Percentiles rank a stretch among this genome's conserved stretches.
Conservation (phyloP, 164 flowering plant species). For the Tinospora cordifolia region DNA sequence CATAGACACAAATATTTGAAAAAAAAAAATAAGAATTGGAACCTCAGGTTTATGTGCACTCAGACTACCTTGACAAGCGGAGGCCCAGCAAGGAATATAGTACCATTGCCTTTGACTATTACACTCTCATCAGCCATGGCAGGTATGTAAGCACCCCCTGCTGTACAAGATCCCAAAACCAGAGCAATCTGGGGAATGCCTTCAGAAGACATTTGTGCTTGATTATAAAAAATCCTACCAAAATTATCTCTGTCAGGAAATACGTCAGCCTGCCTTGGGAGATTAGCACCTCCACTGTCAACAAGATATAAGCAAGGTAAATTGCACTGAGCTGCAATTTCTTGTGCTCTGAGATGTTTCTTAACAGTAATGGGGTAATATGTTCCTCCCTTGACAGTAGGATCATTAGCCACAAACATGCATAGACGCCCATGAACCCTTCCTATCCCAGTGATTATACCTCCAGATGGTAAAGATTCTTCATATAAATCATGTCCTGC, state of each 20-base stretch:
- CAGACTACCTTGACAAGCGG: constrained; percentile 93
- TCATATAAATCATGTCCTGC: constrained; percentile 90
- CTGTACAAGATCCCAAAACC: constrained; percentile 94
- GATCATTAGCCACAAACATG: constrained; percentile 95
- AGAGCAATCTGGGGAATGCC: constrained; percentile 94
- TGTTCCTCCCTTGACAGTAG: constrained; percentile 96
- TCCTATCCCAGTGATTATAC: constrained; percentile 90
- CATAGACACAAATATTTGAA: not conserved
- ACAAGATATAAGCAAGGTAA: constrained; percentile 93
- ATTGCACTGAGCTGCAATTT: constrained; percentile 81
- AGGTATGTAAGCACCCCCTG: constrained; percentile 99
- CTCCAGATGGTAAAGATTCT: constrained; percentile 84
- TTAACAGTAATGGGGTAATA: constrained; percentile 93
- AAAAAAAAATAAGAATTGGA: not conserved
- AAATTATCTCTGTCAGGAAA: constrained; percentile 94
- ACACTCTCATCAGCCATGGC: constrained; percentile 99
- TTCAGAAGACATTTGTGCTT: constrained; percentile 80
- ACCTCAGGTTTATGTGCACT: not conserved
- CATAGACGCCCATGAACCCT: constrained; percentile 84
- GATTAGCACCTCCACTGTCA: constrained; percentile 98
- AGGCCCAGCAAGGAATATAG: constrained; percentile 96
- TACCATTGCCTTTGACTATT: constrained; percentile 97
- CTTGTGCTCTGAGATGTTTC: constrained; percentile 98
- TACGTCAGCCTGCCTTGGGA: constrained; percentile 93
- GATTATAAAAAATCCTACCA: constrained; percentile 90